phyloP scores from a whole-genome alignment of 2,329 filamentous ascomycete genomes.

The Pseudocercospora cruenta region DNA sequence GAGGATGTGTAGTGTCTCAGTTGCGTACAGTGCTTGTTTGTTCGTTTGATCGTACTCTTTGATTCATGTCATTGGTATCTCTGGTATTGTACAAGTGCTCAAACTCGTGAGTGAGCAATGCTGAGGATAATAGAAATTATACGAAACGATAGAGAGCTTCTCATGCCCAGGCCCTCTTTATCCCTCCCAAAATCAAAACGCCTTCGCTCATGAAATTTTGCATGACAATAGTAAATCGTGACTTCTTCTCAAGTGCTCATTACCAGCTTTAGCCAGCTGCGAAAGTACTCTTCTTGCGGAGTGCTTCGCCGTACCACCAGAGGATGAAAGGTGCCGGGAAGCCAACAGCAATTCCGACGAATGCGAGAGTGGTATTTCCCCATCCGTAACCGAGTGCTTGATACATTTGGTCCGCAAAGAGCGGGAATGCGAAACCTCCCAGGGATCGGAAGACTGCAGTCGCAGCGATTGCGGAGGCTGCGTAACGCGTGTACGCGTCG shows the following conservation, averaged over 20 bases:
- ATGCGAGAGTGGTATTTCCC: constrained; percentile 60
- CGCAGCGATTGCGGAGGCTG: constrained; percentile 57
- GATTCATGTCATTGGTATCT: not conserved
- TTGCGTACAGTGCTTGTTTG: not conserved
- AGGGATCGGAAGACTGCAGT: constrained; percentile 60
- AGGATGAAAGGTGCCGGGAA: constrained; percentile 53
- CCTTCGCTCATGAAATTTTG: constrained; percentile 3
- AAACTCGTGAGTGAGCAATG: not conserved
- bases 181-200: not conserved
- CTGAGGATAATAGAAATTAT: constrained; percentile 1
- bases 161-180: not conserved
- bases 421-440: constrained; percentile 62
- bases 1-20: not conserved
- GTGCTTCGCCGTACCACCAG: constrained; percentile 46
- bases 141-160: constrained; percentile 1
- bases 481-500: constrained; percentile 55
- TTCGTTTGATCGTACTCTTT: not conserved
- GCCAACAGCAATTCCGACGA: constrained; percentile 58
- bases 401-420: constrained; percentile 61
- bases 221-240: constrained; percentile 7
- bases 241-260: not conserved
- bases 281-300: constrained; percentile 43
- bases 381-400: constrained; percentile 51
- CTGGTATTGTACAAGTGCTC: not conserved
- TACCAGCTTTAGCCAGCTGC: constrained; percentile 34